phyloP scores from a whole-genome alignment of 352 stramenopile species.

The Aphanomyces stellatus region DNA sequence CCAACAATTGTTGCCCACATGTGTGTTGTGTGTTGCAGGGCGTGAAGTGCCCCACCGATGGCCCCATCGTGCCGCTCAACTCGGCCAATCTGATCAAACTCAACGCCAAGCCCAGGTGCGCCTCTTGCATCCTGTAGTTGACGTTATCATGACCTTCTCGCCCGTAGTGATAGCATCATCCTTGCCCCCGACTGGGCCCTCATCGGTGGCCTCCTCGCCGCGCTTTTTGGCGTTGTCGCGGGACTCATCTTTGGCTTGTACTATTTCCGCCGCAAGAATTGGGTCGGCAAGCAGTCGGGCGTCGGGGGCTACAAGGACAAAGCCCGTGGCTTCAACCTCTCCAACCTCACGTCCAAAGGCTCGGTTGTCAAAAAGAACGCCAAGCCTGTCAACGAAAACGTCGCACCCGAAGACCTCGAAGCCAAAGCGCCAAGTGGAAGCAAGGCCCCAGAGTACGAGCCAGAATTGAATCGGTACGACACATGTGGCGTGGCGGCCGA shows the following conservation, averaged over 20 bases:
- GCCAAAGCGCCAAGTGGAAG: constrained; percentile 13
- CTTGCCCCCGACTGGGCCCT: constrained; percentile 84
- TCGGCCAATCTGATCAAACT: constrained; percentile 82
- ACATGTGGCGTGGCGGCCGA: background rate
- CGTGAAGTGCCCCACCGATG: constrained; percentile 56
- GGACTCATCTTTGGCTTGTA: constrained; percentile 70
- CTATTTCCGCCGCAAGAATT: constrained; percentile 79
- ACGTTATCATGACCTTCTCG: background rate
- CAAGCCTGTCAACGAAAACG: background rate
- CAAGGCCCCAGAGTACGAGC: constrained; percentile 33
- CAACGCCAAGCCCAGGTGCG: constrained; percentile 55
- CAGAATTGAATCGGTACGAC: constrained; percentile 42
- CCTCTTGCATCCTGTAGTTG: background rate
- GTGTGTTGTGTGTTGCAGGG: background rate
- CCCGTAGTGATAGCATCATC: constrained; percentile 58
- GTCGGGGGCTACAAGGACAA: constrained; percentile 29
- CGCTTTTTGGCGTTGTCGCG: constrained; percentile 62
- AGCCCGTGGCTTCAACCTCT: constrained; percentile 44
- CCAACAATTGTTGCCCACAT: background rate
- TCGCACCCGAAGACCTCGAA: constrained; percentile 13
- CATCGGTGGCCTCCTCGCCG: constrained; percentile 63
- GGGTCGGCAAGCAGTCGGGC: constrained; percentile 29
- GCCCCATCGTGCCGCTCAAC: constrained; percentile 71
- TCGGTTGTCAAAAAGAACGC: constrained; percentile 39
- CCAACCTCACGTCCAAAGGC: constrained; percentile 60